Conservation (phyloP, 495 filamentous ascomycete genomes). For the Penicillium macrosclerotiorum region DNA sequence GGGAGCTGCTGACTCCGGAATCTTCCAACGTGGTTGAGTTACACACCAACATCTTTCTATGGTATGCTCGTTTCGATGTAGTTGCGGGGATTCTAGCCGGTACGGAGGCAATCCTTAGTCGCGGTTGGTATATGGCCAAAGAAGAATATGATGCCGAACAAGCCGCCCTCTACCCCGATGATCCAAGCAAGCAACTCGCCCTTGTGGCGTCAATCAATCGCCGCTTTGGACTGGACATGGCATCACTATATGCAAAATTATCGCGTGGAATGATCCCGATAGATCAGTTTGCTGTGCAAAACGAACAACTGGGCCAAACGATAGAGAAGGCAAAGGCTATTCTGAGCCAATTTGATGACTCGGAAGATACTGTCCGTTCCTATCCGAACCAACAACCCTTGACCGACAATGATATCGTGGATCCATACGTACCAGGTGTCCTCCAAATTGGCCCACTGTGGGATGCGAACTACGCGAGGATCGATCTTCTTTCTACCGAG, state of each 20-base stretch:
- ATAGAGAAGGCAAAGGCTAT: conserved; percentile 56
- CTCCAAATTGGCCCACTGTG: conserved; percentile 69
- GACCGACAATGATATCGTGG: conserved; percentile 63
- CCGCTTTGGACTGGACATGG: conserved; percentile 76
- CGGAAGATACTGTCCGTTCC: conserved; percentile 55
- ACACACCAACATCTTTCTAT: conserved; percentile 69
- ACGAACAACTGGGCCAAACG: conserved; percentile 51
- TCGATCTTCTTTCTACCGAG: conserved; percentile 75
- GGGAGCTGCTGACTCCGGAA: conserved; percentile 72
- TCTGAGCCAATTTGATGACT: conserved; percentile 59
- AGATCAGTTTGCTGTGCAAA: conserved; percentile 63
- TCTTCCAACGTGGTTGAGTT: conserved; percentile 68
- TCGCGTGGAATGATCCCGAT: conserved; percentile 60
- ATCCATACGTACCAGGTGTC: conserved; percentile 65
- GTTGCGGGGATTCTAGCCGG: conserved; percentile 80
- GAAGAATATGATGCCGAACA: conserved; percentile 62
- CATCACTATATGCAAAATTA: conserved; percentile 68
- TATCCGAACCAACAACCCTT: conserved; percentile 51
- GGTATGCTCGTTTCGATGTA: conserved; percentile 90
- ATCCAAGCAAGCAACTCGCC: conserved; percentile 65
- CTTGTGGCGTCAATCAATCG: conserved; percentile 62
- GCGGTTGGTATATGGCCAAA: conserved; percentile 74
- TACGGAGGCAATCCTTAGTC: conserved; percentile 66
- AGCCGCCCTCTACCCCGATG: conserved; percentile 56
- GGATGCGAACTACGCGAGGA: conserved; percentile 66